Base-by-base conservation (phyloP, 2,329 filamentous ascomycete genomes). In the Pseudocercospora fuligena region DNA sequence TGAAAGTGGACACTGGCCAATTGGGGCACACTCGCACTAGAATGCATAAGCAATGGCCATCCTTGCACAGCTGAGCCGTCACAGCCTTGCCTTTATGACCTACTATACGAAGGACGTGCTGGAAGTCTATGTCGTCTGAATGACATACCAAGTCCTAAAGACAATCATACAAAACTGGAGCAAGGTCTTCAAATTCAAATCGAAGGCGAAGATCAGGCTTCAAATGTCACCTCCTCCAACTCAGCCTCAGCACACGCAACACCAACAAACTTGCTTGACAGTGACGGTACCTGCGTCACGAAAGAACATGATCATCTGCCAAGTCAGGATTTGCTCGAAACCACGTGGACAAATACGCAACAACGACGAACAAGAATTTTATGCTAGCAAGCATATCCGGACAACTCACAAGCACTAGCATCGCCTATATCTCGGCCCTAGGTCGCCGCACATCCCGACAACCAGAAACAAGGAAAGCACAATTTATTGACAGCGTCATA, bases 361-460 rank as follows among this genome's bases (percentile, higher is more conserved):
- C n/a, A 25, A 51, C 47, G 21, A 51, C 47, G 21, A 51, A 23
- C 47, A 11, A 27, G 2, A 11, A 31, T 5, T 51, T 23, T 12
- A 21, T 21, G 21, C 47, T 51, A 51, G 47, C 47, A 51, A 51
- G 47, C 47, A 51, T 51, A 4, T 21, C n/a, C 11, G n/a, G n/a
- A 46, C 14, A 46, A 46, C 14, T 46, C 19, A 16, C 14, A 46
- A 46, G 40, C 47, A 51, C 47, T 25, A 51, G 11, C 21, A 19
- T 23, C 47, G 47, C 47, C 47, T 51, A 19, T 51, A 51, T 51
- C 47, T 51, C 47, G 47, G 47, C 47, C 47, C 47, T 51, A n/a
- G 1, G 7, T 12, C n/a, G n/a, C 47, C 19, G 47, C n/a, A 12
- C n/a, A 51, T 19, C 19, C 47, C 47, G 47, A 51, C 40, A 51